Evolutionary conservation across 2,329 filamentous ascomycete genomes (phyloP), one percentile per base, ranked within the genome.

Genomic region (Cordyceps farinosa): DNA sequence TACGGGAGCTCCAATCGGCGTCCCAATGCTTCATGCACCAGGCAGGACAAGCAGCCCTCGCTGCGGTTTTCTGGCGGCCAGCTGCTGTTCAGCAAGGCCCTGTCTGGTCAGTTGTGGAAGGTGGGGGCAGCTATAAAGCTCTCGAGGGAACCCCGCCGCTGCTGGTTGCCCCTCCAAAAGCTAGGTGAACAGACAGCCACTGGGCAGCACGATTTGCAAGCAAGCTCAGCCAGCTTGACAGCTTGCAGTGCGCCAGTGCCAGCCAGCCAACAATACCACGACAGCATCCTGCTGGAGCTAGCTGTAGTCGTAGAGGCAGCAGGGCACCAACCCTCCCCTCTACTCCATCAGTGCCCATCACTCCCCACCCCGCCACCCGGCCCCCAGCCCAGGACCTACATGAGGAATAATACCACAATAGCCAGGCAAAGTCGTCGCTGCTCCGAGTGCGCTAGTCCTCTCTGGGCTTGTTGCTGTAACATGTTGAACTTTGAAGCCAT

Each of bases 61-160:
- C 38, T 22, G 47, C 42, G 13, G 45, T 5, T 44, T 29, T 13
- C 40, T 45, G 17, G 34, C 10, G 15, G 13, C 17, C 53, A 9
- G 15, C 29, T 40, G 32, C 36, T 45, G 22, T 38, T 42, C 38
- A 40, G 15, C 38, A 40, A 15, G 11, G 38, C 5, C 38, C 5
- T 40, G 13, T 22, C 47, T 32, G 42, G 34, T 56, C 51, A 29
- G 51, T 62, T 62, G 40, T 34, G 52, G 42, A 56, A 55, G 51
- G 60, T 56, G 60, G 60, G 22, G 60, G 60, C 60, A 62, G 11
- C 36, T 7, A 22, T 22, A 11, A 15, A 54, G 50, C 59, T 61
- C 40, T 61, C 15, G 15, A 40, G 29, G 36, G n/a, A 36, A 54
- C 59, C 59, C 58, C 59, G 40, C 50, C n/a, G 53, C 45, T 55